A percentile compares a stretch with the other conserved stretches of the same genome.
phyloP scores from a whole-genome alignment of 768 basidiomycete genomes.

The Boletus reticuloceps region DNA sequence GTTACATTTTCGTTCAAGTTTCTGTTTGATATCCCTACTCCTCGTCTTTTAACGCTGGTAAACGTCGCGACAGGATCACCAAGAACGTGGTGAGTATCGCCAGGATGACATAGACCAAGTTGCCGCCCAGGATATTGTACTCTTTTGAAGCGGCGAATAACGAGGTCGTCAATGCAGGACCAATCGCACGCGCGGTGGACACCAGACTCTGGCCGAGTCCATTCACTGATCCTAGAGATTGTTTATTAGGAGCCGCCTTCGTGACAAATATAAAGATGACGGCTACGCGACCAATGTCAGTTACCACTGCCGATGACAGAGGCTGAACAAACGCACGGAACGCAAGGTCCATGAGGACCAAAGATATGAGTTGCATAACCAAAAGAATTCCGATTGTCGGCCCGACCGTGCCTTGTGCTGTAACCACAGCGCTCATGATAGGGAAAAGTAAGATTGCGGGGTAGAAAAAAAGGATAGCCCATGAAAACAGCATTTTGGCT shows the following conservation, averaged over 20 bases:
- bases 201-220: constrained; percentile 51
- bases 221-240: constrained; percentile 55
- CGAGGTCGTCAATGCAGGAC: constrained; percentile 47
- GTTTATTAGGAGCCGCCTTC: constrained; percentile 49
- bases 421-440: constrained; percentile 40
- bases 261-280: constrained; percentile 56
- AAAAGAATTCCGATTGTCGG: constrained; percentile 38
- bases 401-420: constrained; percentile 29
- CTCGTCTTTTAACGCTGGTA: constrained; percentile 19
- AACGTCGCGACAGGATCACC: constrained; percentile 18
- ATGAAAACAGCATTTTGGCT: constrained; percentile 39
- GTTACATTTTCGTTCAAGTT: too few species aligned
- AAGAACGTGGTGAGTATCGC: constrained; percentile 26
- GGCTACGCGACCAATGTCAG: constrained; percentile 21
- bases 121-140: constrained; percentile 47
- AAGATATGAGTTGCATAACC: constrained; percentile 19
- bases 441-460: constrained; percentile 45
- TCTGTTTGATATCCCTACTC: not conserved
- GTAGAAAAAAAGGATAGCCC: constrained; percentile 36
- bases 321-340: constrained; percentile 29
- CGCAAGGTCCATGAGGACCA: constrained; percentile 37
- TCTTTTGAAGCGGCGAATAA: constrained; percentile 54
- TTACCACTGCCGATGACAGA: too few species aligned
- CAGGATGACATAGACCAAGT: constrained; percentile 47
- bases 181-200: constrained; percentile 46